Conservation (phyloP, 768 basidiomycete genomes). For the Fibroporia radiculosa region DNA sequence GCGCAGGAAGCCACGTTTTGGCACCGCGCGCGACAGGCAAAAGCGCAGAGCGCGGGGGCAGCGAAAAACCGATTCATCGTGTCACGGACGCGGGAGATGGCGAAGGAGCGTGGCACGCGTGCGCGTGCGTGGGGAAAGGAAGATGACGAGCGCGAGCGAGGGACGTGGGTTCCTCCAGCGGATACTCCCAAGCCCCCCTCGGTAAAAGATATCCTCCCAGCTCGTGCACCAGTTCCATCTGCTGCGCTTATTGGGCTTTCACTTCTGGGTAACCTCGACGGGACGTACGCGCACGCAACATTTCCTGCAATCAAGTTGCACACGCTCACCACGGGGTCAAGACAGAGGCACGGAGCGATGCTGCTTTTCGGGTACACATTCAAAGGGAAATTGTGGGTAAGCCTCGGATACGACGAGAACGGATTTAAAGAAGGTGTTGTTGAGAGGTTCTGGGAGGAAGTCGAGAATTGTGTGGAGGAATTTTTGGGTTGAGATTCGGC, state of each 20-base stretch:
- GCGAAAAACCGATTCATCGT: conserved; percentile 58
- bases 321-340: conserved; percentile 74
- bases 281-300: conserved; percentile 61
- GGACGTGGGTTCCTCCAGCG: conserved; percentile 29
- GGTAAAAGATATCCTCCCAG: conserved; percentile 13
- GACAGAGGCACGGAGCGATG: conserved; percentile 74
- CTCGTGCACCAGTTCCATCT: conserved; percentile 38
- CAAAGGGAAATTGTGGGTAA: conserved; percentile 68
- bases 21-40: conserved; percentile 64
- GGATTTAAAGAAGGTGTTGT: conserved; percentile 60
- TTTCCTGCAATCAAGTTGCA: conserved; percentile 54
- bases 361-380: conserved; percentile 79
- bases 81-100: conserved; percentile 58
- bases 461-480: conserved; percentile 48
- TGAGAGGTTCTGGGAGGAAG: conserved; percentile 58
- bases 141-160: conserved; percentile 57
- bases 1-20: conserved; percentile 49
- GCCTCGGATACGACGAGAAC: conserved; percentile 72
- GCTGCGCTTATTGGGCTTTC: conserved; percentile 70
- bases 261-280: conserved; percentile 79
- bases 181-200: conserved; percentile 7
- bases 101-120: conserved; percentile 48
- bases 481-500: conserved; percentile 31
- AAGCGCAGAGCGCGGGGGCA: conserved; percentile 56
- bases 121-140: conserved; percentile 66